Base-by-base conservation (phyloP, 164 flowering plant species). In the Stephania japonica region DNA sequence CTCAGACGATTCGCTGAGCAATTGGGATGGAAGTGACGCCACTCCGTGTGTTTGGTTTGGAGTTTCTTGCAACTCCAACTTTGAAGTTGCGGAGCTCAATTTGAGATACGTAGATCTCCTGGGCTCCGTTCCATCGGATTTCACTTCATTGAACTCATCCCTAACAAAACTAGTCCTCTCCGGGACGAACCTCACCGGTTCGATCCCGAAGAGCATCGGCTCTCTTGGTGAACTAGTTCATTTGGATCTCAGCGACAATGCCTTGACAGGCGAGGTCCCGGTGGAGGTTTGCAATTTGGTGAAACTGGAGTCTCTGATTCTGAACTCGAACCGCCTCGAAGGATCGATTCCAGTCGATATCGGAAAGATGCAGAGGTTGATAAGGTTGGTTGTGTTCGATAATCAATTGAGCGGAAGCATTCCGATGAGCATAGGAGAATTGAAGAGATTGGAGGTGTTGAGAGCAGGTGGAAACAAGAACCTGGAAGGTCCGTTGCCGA, bases 381-480 rank as follows among this genome's bases (percentile, higher is more conserved):
- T 21, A 18, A 71, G 75, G 85, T 82, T 92, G 59, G 76, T 84
- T 12, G 64, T 89, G 9, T 92, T 75, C 49, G 97, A 92, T 75
- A 92, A 92, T 73, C 92, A 90, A 41, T 77, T 92, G 24, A 83
- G 85, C 68, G 97, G 95, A 7, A 67, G 7, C n/a, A 80, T 92
- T 63, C 97, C 97, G 1, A 72, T 41, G 42, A 75, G 73, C 65
- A 90, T 92, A 1, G 97, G 97, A 16, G 77, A 70, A n/a, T 73
- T 92, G 77, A 85, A 79, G 74, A 81, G 78, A 71, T 85, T 92
- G 14, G 71, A 83, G 72, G 81, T 78, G 24, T 42, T 92, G 1
- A 78, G 97, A 71, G 95, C 87, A 12, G 97, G 95, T 19, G 97
- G 97, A 0, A 92, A 92, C 86, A 88, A 89, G 80, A 86, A 90